Conservation (phyloP, 2,329 filamentous ascomycete species). For the Didymella exigua region DNA sequence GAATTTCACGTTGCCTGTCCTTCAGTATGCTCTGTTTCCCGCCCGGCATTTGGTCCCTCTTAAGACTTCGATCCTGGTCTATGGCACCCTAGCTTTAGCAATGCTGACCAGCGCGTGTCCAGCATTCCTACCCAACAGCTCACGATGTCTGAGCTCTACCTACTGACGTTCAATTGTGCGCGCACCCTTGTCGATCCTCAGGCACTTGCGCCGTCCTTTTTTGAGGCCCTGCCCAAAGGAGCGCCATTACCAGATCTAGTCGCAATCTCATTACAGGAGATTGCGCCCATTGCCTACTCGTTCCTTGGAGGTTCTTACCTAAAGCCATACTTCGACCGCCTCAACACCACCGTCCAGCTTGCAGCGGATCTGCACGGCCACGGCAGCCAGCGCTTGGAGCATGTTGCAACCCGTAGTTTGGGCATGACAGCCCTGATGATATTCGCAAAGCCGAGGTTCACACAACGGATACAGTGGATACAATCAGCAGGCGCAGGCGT, state of each 20-base stretch:
- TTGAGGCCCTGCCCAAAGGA: constrained; percentile 46
- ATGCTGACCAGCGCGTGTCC: constrained; percentile 28
- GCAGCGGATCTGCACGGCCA: constrained; percentile 60
- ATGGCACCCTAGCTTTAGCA: neutral
- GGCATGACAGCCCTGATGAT: constrained; percentile 91
- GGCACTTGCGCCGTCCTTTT: constrained; percentile 72
- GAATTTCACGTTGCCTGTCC: neutral
- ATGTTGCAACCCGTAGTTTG: constrained; percentile 73
- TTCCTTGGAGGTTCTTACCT: constrained; percentile 86
- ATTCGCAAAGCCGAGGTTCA: constrained; percentile 70
- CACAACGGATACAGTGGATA: constrained; percentile 66
- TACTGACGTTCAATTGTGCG: constrained; percentile 90
- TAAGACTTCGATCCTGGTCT: constrained; percentile 13
- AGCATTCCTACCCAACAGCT: constrained; percentile 13
- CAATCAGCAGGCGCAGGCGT: constrained; percentile 83
- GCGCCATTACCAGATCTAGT: constrained; percentile 68
- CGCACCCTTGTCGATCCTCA: constrained; percentile 71
- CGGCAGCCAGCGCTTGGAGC: constrained; percentile 64
- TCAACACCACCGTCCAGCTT: constrained; percentile 72
- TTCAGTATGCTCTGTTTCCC: constrained; percentile 3
- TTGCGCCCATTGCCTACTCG: constrained; percentile 80
- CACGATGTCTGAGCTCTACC: constrained; percentile 67
- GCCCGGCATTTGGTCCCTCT: neutral
- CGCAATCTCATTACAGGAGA: constrained; percentile 78
- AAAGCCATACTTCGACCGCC: constrained; percentile 73